Conservation (phyloP, 441 rosid genomes). For the Euphorbia celastroides region DNA sequence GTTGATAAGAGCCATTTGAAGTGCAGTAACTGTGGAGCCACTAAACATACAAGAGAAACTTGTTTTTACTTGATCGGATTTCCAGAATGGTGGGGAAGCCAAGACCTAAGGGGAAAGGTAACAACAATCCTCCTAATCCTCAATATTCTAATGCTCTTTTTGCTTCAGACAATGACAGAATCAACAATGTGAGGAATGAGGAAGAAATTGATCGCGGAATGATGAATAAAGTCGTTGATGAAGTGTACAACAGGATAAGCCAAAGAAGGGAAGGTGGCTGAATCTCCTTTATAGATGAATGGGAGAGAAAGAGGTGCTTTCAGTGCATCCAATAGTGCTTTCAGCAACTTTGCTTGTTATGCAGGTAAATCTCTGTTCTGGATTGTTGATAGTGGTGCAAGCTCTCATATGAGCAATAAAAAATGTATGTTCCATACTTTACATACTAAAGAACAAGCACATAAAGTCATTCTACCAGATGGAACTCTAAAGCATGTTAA, state of each 20-base stretch:
- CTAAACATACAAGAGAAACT: background rate
- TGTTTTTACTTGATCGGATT: background rate
- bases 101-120: background rate
- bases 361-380: background rate
- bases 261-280: background rate
- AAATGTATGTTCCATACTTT: background rate
- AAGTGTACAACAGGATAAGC: too few relatives aligned
- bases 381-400: background rate
- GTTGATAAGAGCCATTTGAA: too few relatives aligned
- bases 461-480: background rate
- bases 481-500: background rate
- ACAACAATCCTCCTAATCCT: background rate
- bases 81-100: background rate
- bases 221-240: too few relatives aligned
- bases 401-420: background rate
- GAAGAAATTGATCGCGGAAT: too few relatives aligned
- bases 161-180: too few relatives aligned
- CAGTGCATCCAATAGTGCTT: background rate
- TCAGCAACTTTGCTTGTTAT: background rate
- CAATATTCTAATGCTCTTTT: background rate
- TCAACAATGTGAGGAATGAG: too few relatives aligned
- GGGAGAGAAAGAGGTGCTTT: background rate
- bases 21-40: background rate
- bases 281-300: background rate
- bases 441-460: rapidly evolving